Base-by-base conservation (phyloP, 768 basidiomycete genomes). In the Leccinum subtestaceum region DNA sequence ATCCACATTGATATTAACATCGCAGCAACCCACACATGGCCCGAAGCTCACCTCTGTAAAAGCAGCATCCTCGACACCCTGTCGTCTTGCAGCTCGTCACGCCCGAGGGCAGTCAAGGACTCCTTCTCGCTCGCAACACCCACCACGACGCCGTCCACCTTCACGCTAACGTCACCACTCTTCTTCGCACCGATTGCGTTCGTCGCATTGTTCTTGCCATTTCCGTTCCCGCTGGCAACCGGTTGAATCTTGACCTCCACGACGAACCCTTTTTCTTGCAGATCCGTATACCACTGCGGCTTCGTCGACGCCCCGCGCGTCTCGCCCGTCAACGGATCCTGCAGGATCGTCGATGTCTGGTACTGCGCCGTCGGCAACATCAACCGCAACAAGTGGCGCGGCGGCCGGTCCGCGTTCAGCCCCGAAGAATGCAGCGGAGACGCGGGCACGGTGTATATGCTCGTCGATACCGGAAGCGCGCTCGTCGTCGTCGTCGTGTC, bases 301-400 rank as follows among this genome's bases (percentile, higher is more conserved):
- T 82, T 86, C 36, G 80, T 76, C 58, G 84, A 82, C 5, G 85
- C 82, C 17, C 76, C 77, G 48, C 80, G 80, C 56, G 77, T 79
- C 74, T 87, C 84, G 15, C 87, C 88, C 25, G 88, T 89, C 60
- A 96, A 75, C 10, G 95, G 95, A 72, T 96, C 92, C 51, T 82
- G 77, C n/a, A 43, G n/a, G 36, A 95, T 81, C 2, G 89, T 87
- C 32, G 87, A 82, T 48, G 86, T 81, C 69, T 88, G 84, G 68
- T 86, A 92, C 61, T 87, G 88, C 19, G 91, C 87, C 2, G 93
- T 96, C 3, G 95, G 95, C 17, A 97, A 73, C 40, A 82, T 84
- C 53, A 98, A 65, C 52, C 91, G 80, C 13, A 98, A 62, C 49
- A 97, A 73, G 73, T 97, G 93, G 48, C 93, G 81, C 3, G 80